These are phyloP conservation scores for Deinandra increscens DNA, from an alignment of 129 eudicot genomes.

Conservation along the genomic window DNA sequence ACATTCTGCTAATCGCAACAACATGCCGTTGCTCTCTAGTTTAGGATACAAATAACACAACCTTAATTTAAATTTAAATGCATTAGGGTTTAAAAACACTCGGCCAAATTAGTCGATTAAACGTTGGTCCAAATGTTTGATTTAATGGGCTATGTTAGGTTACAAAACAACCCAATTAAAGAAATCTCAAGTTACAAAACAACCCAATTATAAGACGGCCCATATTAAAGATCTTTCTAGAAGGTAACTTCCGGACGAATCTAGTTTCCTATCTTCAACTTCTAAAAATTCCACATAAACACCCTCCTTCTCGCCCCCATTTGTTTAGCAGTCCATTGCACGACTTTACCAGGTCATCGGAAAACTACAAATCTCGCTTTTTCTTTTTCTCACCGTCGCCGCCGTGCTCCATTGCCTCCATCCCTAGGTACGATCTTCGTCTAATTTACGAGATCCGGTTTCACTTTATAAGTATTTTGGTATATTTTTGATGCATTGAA, in stretches of 20 bases:
- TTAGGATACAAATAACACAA: too few species aligned
- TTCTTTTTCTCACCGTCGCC: slow-evolving; percentile 9
- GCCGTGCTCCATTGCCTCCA: not conserved
- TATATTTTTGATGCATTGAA: not conserved
- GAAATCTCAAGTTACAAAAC: not conserved
- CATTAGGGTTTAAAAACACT: too few species aligned
- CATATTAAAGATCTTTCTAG: slow-evolving; percentile 18
- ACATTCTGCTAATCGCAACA: too few species aligned
- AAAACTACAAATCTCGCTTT: not conserved
- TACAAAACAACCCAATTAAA: too few species aligned
- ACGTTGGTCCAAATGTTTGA: slow-evolving; percentile 2
- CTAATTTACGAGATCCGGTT: slow-evolving; percentile 17
- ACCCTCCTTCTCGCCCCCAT: slow-evolving; percentile 13
- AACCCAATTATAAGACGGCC: not conserved
- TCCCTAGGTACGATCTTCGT: slow-evolving; percentile 4
- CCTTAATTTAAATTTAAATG: too few species aligned
- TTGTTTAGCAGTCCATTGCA: slow-evolving; percentile 4
- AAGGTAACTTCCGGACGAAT: not conserved
- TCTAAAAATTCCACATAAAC: slow-evolving; percentile 4
- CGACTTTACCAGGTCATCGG: not conserved
- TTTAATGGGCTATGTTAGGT: not conserved
- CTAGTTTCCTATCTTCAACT: too few species aligned
- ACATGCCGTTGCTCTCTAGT: too few species aligned
- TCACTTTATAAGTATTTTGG: not conserved
- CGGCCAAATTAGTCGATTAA: too few species aligned